These are phyloP conservation scores for Graphiopsis chlorocephala DNA, from an alignment of 2,329 filamentous ascomycete genomes.

Conservation along the genomic window DNA sequence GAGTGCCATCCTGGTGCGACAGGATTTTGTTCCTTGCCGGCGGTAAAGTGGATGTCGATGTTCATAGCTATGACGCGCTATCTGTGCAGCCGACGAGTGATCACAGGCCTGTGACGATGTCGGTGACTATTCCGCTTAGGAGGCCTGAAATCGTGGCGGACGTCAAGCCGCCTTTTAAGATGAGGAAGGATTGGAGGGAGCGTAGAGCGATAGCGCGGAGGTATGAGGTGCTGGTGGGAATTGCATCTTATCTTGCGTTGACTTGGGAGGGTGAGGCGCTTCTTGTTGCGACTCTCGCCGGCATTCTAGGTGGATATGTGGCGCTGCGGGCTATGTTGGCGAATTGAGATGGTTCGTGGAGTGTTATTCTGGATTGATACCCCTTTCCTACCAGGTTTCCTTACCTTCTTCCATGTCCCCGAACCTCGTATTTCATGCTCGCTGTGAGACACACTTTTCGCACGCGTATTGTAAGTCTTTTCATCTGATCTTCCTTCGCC, in stretches of 20 bases:
- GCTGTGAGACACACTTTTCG: rapidly evolving
- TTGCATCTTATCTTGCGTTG: conserved; percentile 53
- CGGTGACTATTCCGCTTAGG: conserved; percentile 59
- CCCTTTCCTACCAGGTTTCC: background rate
- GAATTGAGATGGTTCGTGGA: background rate
- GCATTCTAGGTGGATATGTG: conserved; percentile 32
- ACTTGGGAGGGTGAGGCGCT: conserved; percentile 47
- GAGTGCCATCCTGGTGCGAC: conserved; percentile 93
- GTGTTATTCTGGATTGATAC: background rate
- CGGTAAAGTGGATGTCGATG: conserved; percentile 54
- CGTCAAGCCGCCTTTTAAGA: conserved; percentile 53
- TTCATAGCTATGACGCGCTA: conserved; percentile 67
- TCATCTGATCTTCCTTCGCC: background rate
- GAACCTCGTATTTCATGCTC: background rate
- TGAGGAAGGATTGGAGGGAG: conserved; percentile 57
- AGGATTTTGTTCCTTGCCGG: conserved; percentile 69
- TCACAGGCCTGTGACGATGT: conserved; percentile 78
- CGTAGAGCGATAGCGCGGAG: conserved; percentile 54
- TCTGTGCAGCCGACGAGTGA: conserved; percentile 81
- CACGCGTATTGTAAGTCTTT: background rate
- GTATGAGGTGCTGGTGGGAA: conserved; percentile 60
- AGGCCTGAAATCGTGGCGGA: conserved; percentile 34
- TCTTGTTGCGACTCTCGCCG: conserved; percentile 31
- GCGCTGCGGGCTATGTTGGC: conserved; percentile 16
- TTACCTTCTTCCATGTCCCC: background rate